Evolutionary conservation across 2,329 filamentous ascomycete species (phyloP), one percentile per base, ranked within the genome.

Genomic region (Juglanconis sp.): DNA sequence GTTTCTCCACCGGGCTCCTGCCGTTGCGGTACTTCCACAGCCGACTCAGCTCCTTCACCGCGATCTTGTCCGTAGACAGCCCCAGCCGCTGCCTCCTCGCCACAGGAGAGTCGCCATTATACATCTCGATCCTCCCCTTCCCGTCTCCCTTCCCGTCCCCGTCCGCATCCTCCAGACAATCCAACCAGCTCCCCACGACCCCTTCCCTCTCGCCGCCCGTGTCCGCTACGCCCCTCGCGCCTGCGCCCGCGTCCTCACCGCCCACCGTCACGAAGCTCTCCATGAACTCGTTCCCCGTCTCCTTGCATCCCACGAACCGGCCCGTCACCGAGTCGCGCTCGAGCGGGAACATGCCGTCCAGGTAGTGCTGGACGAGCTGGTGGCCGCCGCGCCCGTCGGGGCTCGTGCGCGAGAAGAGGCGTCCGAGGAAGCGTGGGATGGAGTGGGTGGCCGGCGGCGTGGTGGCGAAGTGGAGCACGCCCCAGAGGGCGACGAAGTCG

Each of bases 401-500:
- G 34, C 76, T 76, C 1, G 78, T 75, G 15, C 83, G 79, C 8
- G 79, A 78, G 68, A 89, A 88, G n/a, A 88, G 78, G 15, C 81
- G 76, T 9, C 84, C 84, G 44, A 87, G 78, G 68, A 87, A 88
- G 48, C 85, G 80, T 54, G 86, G 84, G 63, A 87, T 79, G 49
- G 78, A 72, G 30, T 70, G 73, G 1, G 71, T 71, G 34, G 65
- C 73, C 49, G 69, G 82, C 0, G 74, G 71, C 2, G 78, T 70
- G 31, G 74, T 73, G 55, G 82, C 80, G 34, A 90, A 92, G 70
- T 90, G 82, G 40, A 94, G 76, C 5, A 92, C 85, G 1, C 91
- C 91, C 81, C 88, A 91, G 9, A 86, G 76, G 4, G 89, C 83
- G 2, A 94, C 89, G 65, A 91, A 90, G 67, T 95, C 91, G 15